Base-by-base conservation (phyloP, 306 rosid genomes). In the Psophocarpus tetragonolobus region DNA sequence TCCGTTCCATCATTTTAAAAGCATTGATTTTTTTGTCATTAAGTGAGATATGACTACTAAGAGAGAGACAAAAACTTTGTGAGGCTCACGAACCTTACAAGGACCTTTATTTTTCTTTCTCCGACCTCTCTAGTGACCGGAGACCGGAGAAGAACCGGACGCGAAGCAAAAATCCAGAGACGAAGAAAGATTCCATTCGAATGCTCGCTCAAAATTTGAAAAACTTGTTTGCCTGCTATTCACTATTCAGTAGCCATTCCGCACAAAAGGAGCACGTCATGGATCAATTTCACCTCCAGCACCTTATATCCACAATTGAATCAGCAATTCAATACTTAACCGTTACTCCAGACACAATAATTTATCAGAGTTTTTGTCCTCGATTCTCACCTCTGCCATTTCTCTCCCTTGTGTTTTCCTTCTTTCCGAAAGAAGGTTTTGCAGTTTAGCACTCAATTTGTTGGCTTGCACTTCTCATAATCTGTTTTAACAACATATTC, bases 121-220 rank as follows among this genome's bases (percentile, higher is more conserved):
- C n/a, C n/a, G n/a, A n/a, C n/a, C n/a, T n/a, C n/a, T n/a, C n/a
- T n/a, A n/a, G n/a, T n/a, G n/a, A n/a, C n/a, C n/a, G n/a, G n/a
- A n/a, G n/a, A n/a, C n/a, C n/a, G n/a, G n/a, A n/a, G n/a, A n/a
- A n/a, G n/a, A n/a, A n/a, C n/a, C n/a, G n/a, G n/a, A n/a, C n/a
- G n/a, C n/a, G n/a, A n/a, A n/a, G n/a, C n/a, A n/a, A n/a, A n/a
- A n/a, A 62, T 17, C 68, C 41, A 57, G n/a, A 8, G 18, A 24
- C 15, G 73, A 48, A 64, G 63, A 23, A 44, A 38, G 80, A 35
- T 33, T 77, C 64, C 51, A 69, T 14, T 70, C 9, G 20, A 78
- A 30, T 44, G 39, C 63, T 79, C 53, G 14, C 62, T 64, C 44
- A 38, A 9, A 53, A 38, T 11, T 24, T 23, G 74, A 35, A 36